Base-by-base conservation (phyloP, 2,329 filamentous ascomycete species). In the Dryadomyces quercivorus region DNA sequence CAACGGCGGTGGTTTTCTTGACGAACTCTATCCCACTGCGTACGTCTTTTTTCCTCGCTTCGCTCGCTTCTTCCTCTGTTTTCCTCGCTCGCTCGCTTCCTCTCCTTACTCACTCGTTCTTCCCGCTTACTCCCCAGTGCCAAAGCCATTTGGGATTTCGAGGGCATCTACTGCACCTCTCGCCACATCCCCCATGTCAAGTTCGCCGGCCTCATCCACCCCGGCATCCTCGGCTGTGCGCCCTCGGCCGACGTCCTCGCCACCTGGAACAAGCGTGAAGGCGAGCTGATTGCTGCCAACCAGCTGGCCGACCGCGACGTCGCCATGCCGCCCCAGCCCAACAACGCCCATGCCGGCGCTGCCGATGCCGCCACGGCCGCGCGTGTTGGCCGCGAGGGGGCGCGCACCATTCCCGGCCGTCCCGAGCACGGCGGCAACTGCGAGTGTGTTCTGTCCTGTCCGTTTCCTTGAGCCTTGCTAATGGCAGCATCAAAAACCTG, bases 401-500 rank as follows among this genome's bases (percentile, higher is more conserved):
- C 91, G 1, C 72, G 91, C 42, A 95, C 91, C 0, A 85, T 96
- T 50, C 90, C 90, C 0, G 84, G 90, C 2, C 75, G 89, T 0
- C 88, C 89, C 0, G 89, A 94, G 63, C 86, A 94, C 61, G 91
- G 91, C 15, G 91, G 90, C 0, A 95, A 95, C 63, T 93, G 88
- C 65, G 89, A 95, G 65, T 66, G 50, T 49, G 66, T 62, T n/a
- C n/a, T n/a, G n/a, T n/a, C n/a, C 15, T 50, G 2, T 15, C 10
- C 8, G 8, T 21, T 9, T 9, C 5, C 18, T n/a, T 3, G 3
- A 45, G 15, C 9, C n/a, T 4, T 45, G 21, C 54, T 52, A 16
- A 31, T 34, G 22, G 3, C 56, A 64, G 64, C 55, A 66, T 66
- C 60, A 66, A 66, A 50, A 65, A 66, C 55, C 58, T 66, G 31